Evolutionary conservation across 2,329 filamentous ascomycete genomes (phyloP), one percentile per base, ranked within the genome.

Genomic region (Colletotrichum gigasporum): DNA sequence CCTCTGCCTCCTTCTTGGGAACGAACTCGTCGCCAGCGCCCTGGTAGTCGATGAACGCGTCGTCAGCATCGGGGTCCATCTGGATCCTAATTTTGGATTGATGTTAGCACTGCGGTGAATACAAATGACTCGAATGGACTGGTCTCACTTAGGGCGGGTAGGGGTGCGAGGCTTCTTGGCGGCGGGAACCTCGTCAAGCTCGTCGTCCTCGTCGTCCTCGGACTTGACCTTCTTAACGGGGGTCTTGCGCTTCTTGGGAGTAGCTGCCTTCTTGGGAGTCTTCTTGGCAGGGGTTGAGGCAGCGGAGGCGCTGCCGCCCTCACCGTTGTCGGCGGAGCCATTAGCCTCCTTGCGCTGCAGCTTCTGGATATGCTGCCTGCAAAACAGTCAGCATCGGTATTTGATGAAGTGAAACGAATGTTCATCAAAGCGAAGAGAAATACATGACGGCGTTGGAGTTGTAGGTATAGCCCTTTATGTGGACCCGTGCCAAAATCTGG

Each of bases 281-380:
- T 51, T 61, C 55, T 69, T 72, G 12, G 52, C 51, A 1, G 69
- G 62, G 6, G 67, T 58, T 8, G 53, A 55, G 0, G 68, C 68
- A 14, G 67, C 69, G 30, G 71, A 44, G 18, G 42, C 16, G 34
- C 28, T 47, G 14, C 26, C 41, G n/a, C 47, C 55, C 47, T 60
- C 56, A 5, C 61, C 56, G 26, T 51, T 44, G 7, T 61, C 61
- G 18, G 74, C 66, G 7, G 58, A 69, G 11, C 65, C 39, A 5
- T 70, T 71, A n/a, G 77, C 76, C 56, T 67, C 64, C 55, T 66
- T 72, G 64, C 73, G 75, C 64, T 78, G 78, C 3, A 83, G 74
- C 67, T 82, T 83, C 67, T 81, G 78, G 7, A 83, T 75, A 32
- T 83, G 81, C 69, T 83, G 81, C 45, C 81, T 83, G 50, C 1